phyloP scores from a whole-genome alignment of 2,329 filamentous ascomycete species.

The Lecanicillium sp. region DNA sequence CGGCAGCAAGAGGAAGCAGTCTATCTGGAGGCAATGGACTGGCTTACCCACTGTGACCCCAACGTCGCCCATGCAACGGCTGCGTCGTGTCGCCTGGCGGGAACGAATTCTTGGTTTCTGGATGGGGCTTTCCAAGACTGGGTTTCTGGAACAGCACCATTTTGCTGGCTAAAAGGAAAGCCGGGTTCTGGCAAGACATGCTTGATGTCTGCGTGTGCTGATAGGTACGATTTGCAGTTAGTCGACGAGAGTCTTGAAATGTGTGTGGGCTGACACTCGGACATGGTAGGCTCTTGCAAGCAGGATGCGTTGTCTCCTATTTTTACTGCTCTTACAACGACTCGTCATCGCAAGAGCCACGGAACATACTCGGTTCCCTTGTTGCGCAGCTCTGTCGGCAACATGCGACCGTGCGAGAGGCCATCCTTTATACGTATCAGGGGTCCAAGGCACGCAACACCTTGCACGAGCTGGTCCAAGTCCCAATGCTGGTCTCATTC shows the following conservation, averaged over 20 bases:
- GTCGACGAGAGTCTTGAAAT: background rate
- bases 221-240: constrained; percentile 3
- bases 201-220: constrained; percentile 3
- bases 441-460: constrained; percentile 1
- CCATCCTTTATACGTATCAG: background rate
- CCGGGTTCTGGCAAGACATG: constrained; percentile 8
- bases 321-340: constrained; percentile 8
- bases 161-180: constrained; percentile 6
- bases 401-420: background rate
- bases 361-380: constrained; percentile 5
- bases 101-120: constrained; percentile 7
- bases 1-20: constrained; percentile 1
- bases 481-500: background rate
- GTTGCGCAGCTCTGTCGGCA: constrained; percentile 1
- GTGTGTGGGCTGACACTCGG: background rate
- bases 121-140: constrained; percentile 1
- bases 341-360: constrained; percentile 3
- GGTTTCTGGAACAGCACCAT: background rate
- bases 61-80: constrained; percentile 1
- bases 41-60: constrained; percentile 2
- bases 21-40: background rate
- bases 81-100: constrained; percentile 1
- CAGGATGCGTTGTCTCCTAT: background rate
- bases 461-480: background rate
- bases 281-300: background rate